A percentile compares a stretch with the other conserved stretches of the same genome.
Evolutionary conservation across 78 protist species (phyloP).

Genomic region (Emiliania huxleyi): DNA sequence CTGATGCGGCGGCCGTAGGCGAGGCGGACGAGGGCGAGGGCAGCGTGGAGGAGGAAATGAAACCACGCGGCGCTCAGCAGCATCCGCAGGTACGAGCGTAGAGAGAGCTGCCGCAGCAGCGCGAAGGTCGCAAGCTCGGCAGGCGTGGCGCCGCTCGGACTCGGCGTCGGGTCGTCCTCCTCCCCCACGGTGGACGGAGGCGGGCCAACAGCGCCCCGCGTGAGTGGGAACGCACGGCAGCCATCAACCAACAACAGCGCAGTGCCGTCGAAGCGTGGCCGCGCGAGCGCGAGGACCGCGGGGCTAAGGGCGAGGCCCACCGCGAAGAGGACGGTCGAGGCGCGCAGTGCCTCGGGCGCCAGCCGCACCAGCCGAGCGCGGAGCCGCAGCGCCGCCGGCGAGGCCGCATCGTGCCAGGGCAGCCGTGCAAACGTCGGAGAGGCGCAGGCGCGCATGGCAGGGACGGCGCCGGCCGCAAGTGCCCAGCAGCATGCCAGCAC

Average conservation of each 20-base stretch:
- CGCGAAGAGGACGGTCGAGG: background rate
- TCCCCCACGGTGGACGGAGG: too few relatives aligned
- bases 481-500: background rate
- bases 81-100: background rate
- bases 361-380: background rate
- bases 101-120: too few relatives aligned
- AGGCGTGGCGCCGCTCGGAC: too few relatives aligned
- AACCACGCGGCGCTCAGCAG: background rate
- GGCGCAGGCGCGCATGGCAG: background rate
- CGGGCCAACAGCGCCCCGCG: background rate
- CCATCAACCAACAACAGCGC: background rate
- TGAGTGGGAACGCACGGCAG: background rate
- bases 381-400: background rate
- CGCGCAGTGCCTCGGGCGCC: background rate
- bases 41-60: background rate
- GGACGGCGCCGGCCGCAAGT: background rate
- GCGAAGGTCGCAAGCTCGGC: too few relatives aligned
- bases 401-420: background rate
- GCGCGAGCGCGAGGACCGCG: background rate
- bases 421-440: background rate
- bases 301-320: too few relatives aligned
- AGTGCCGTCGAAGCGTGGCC: background rate
- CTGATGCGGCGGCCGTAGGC: background rate
- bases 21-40: background rate
- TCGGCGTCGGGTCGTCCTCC: too few relatives aligned